Conservation (phyloP, 2,329 filamentous ascomycete species). For the Clonostachys sp. region DNA sequence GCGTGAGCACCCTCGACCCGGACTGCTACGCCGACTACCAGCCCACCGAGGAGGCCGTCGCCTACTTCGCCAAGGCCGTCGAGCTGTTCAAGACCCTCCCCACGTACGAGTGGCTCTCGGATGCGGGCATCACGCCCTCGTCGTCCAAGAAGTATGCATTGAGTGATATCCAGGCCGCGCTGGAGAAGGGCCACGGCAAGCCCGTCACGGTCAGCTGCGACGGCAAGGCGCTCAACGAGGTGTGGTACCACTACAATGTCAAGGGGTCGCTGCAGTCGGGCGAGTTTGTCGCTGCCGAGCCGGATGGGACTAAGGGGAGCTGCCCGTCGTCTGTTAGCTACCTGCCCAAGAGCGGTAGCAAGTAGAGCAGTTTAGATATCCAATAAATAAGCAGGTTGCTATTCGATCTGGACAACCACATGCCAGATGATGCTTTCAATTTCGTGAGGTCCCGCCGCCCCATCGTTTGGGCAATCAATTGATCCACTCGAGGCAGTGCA, state of each 20-base stretch:
- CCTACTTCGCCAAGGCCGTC: constrained; percentile 65
- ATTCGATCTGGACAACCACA: no score
- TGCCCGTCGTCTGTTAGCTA: constrained; percentile 67
- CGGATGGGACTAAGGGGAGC: constrained; percentile 51
- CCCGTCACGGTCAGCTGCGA: constrained; percentile 55
- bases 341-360: constrained; percentile 38
- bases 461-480: no score
- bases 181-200: constrained; percentile 47
- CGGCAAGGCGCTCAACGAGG: constrained; percentile 39
- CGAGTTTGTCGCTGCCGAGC: constrained; percentile 51
- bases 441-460: no score
- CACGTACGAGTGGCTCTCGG: constrained; percentile 56
- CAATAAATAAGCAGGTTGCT: no score
- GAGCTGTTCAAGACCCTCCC: constrained; percentile 62
- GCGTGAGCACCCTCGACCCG: constrained; percentile 64
- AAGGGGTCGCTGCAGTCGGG: constrained; percentile 55
- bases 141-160: constrained; percentile 52
- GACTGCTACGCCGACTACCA: constrained; percentile 60
- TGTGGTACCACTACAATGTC: constrained; percentile 62
- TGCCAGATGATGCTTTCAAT: no score
- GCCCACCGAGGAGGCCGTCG: constrained; percentile 58
- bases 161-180: constrained; percentile 52
- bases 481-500: no score
- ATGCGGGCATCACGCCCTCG: constrained; percentile 55
- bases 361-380: no score